Evolutionary conservation across 768 basidiomycete species (phyloP), one percentile per base, ranked within the genome.

Genomic region (Rhizopogon salebrosus): DNA sequence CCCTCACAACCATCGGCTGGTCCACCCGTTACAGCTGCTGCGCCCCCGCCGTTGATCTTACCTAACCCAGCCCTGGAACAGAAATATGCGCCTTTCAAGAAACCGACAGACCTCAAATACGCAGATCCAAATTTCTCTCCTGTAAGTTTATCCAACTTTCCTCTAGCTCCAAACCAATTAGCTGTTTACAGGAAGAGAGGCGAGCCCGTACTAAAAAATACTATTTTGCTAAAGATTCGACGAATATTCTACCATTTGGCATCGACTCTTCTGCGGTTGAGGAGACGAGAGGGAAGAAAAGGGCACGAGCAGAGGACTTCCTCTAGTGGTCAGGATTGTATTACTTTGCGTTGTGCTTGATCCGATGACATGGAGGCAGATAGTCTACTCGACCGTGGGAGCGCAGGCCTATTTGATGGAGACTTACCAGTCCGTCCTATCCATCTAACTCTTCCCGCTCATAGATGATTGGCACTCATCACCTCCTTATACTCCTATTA

Each of bases 291-390:
- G 89, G 90, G 43, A 89, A 84, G 75, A 93, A 93, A 70, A 75
- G 92, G 42, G 87, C 90, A 42, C 76, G 89, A 58, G 92, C 92
- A 29, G 90, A 92, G 69, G 92, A 93, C 68, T 90, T 89, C 69
- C 70, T 92, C 60, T 91, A 70, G 63, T 51, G 56, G 56, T 55
- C 54, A 52, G 53, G 53, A 31, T 57, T 51, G 38, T 54, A 62
- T 68, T 57, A 54, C 31, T 39, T 55, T 52, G 20, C 23, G 53
- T 48, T 54, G 39, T 46, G 54, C 23, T 52, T 43, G 64, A 61
- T 68, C 62, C 56, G 49, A 53, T 49, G 49, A 53, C 41, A 53
- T 22, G 18, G 45, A 50, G 35, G 34, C 51, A 52, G 45, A 43
- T 49, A 60, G 61, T 67, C 51, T 64, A 61, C 56, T 66, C 43